Base-by-base conservation (phyloP, 192 early-diverging fungal species). In the Coemansia sp. region DNA sequence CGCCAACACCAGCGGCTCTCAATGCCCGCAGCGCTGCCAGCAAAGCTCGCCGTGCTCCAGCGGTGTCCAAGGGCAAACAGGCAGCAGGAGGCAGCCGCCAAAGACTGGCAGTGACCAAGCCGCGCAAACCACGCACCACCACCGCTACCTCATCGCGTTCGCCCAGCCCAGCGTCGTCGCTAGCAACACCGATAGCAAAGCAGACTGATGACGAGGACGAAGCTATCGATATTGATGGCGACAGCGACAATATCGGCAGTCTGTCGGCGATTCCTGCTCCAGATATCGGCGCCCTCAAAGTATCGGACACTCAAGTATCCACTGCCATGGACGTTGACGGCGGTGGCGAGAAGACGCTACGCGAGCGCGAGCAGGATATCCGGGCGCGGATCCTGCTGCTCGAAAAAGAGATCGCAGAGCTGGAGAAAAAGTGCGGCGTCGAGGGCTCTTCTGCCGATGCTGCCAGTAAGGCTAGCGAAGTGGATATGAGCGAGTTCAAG, bases 401-500 rank as follows among this genome's bases (percentile, higher is more conserved):
- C 5, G 69, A 86, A 39, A 76, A 70, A 60, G 87, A 88, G 63
- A 86, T 90, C 63, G 61, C 75, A 19, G 80, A 81, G 27, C 73
- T 90, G 21, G 85, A 87, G 67, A 78, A 78, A 38, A 84, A 85
- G 36, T 82, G 79, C 59, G 77, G 80, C 25, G 64, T 82, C 7
- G 71, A 79, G 17, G 72, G 59, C 50, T 61, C 59, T 19, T 48
- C 68, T 5, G 59, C 59, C 2, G 67, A 68, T 19, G 39, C 50
- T 19, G 48, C 36, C 12, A 62, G 38, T 50, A 72, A 67, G 62
- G 42, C 63, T 37, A 60, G 25, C 5, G 62, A 50, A 57, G 48
- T 86, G 58, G 86, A 89, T 55, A 65, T 92, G 81, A 90, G 89
- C 73, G 92, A 94, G 65, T 95, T 94, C 74, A 88, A 90, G 69